Percentiles rank a stretch among this genome's conserved stretches.
Conservation (phyloP, 306 rosid species). For the Rubus idaeus region DNA sequence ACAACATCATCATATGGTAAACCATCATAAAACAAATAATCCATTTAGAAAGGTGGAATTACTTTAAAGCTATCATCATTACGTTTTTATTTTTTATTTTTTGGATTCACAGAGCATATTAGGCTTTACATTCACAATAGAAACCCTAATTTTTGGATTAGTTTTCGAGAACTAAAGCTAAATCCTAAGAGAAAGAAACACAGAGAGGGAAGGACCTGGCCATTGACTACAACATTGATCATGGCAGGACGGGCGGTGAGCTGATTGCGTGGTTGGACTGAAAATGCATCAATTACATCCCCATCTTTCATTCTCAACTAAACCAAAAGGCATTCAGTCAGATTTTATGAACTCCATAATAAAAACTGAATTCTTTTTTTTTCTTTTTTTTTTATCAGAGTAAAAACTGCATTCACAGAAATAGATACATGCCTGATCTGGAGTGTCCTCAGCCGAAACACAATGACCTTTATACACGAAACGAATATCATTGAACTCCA, state of each 20-base stretch:
- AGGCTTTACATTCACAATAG: too few relatives aligned
- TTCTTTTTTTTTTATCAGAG: too few relatives aligned
- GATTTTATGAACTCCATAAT: neutral
- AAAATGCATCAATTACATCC: slow-evolving; percentile 59
- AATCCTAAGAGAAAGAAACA: neutral
- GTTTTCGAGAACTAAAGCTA: neutral
- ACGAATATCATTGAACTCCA: slow-evolving; percentile 58
- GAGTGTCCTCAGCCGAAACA: slow-evolving; percentile 61
- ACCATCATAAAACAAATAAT: too few relatives aligned
- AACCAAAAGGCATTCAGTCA: neutral
- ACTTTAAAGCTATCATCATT: too few relatives aligned
- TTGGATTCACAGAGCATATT: too few relatives aligned
- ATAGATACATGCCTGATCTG: slow-evolving; percentile 27
- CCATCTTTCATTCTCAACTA: slow-evolving; percentile 74
- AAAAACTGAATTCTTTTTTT: too few relatives aligned
- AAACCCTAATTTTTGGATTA: too few relatives aligned
- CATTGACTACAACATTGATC: neutral
- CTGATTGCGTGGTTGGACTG: neutral
- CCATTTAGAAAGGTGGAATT: too few relatives aligned
- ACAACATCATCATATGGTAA: too few relatives aligned
- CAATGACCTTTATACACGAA: slow-evolving; percentile 69
- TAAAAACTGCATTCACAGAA: too few relatives aligned
- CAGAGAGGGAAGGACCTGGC: neutral
- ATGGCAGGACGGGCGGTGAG: too few relatives aligned
- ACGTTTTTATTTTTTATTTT: too few relatives aligned